A percentile compares a stretch with the other conserved stretches of the same genome.
These are phyloP conservation scores for Globisporangium okanoganense DNA, from an alignment of 352 stramenopile genomes.

Conservation along the genomic window DNA sequence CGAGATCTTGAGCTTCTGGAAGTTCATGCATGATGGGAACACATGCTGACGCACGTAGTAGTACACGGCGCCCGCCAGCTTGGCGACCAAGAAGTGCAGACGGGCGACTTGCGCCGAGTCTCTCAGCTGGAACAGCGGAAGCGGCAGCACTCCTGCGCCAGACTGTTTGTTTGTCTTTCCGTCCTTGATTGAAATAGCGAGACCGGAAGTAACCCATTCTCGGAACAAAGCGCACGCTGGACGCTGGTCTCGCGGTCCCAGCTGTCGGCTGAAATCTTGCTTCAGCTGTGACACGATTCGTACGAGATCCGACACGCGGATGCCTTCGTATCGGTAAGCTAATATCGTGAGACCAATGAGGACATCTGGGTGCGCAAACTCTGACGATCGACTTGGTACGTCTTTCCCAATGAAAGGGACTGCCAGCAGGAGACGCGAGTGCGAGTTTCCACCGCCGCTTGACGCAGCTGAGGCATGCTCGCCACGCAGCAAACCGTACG, in stretches of 20 bases:
- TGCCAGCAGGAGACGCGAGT: constrained; percentile 94
- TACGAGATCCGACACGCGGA: constrained; percentile 79
- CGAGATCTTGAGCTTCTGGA: constrained; percentile 98
- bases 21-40: constrained; percentile 99
- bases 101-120: constrained; percentile 95
- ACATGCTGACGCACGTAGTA: constrained; percentile 98
- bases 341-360: constrained; percentile 90
- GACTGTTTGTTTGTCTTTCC: constrained; percentile 14
- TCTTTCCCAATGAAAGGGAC: constrained; percentile 99
- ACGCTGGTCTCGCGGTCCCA: constrained; percentile 77
- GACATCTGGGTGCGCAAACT: constrained; percentile 99
- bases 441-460: constrained; percentile 87
- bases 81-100: constrained; percentile 93
- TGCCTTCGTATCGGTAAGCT: constrained; percentile 89
- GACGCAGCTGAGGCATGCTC: constrained; percentile 49
- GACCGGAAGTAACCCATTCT: constrained; percentile 59
- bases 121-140: constrained; percentile 97
- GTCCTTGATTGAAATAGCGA: constrained; percentile 24
- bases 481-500: constrained; percentile 94
- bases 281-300: constrained; percentile 87
- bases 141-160: constrained; percentile 74
- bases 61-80: constrained; percentile 93
- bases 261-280: constrained; percentile 83
- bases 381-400: constrained; percentile 96
- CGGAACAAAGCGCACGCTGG: constrained; percentile 76